Base-by-base conservation (phyloP, 164 flowering plant species). In the Magnolia kwangsiensis region DNA sequence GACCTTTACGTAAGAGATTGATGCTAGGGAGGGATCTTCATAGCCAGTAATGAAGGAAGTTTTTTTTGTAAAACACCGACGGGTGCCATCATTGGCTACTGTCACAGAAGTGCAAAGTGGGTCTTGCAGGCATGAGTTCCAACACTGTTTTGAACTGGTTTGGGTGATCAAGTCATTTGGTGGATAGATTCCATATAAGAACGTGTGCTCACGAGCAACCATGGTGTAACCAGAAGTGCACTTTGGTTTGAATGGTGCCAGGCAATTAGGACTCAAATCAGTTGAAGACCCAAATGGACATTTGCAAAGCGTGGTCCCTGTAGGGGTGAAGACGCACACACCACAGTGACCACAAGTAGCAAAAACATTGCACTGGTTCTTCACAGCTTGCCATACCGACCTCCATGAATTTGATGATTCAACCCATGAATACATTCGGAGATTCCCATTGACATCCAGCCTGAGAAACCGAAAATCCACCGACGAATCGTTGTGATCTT, bases 371-470 rank as follows among this genome's bases (percentile, higher is more conserved):
- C 97, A 92, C 74, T 90, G 94, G 78, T 90, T 87, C 78, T 82
- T 85, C 76, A 92, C 84, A 69, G 97, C 97, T 77, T 86, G 94
- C 97, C 97, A 92, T 63, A 82, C 93, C 0, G 89, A 67, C 63
- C 69, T 83, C 94, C 94, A 92, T 51, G 85, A 77, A 72, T 27
- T 55, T 21, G 83, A 76, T 49, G 21, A 82, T 67, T 84, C 81
- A 10, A 66, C 75, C 97, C 92, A 90, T 2, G 97, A 90, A 76
- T 92, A 89, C 69, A 92, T 29, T 19, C 93, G 82, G 45, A 92
- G 88, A 82, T 92, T 92, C 45, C 97, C 97, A 82, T 90, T 92
- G 8, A 82, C 80, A 82, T 92, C 94, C 50, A 92, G 81, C 83
- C 93, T 86, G 6, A 92, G 90, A 74, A 87, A 86, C 75, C 97